Percentiles rank a stretch among this genome's conserved stretches.
Conservation (phyloP, 805 yeast species). For the Komagataella kurtzmanii region DNA sequence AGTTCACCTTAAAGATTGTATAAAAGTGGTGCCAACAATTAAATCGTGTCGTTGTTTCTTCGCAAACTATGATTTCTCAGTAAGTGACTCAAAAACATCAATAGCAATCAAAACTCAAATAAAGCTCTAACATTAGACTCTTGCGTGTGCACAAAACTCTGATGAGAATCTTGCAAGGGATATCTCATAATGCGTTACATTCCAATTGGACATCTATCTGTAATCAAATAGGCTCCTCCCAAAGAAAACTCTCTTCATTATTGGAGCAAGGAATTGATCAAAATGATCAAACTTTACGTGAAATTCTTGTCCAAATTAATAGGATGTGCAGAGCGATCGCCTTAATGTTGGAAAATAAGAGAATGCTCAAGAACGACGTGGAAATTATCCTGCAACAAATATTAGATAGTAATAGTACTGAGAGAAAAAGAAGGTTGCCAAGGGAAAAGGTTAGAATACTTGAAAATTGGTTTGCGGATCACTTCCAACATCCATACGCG, state of each 20-base stretch:
- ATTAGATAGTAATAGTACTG: not conserved
- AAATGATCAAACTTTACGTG: not conserved
- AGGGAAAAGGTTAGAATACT: not conserved
- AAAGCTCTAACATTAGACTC: not conserved
- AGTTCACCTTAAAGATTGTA: not conserved
- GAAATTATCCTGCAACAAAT: not conserved
- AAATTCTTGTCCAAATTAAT: not conserved
- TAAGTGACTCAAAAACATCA: not conserved
- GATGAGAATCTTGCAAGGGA: not conserved
- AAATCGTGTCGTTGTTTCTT: not conserved
- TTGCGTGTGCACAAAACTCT: not conserved
- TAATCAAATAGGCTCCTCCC: not conserved
- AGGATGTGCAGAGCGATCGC: not conserved
- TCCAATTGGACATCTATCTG: not conserved
- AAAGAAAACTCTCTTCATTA: not conserved
- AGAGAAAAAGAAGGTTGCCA: not conserved
- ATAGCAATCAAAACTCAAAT: not conserved
- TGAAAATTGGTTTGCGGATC: not conserved
- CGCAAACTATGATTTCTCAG: not conserved
- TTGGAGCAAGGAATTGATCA: not conserved
- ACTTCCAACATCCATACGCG: slow-evolving; percentile 7
- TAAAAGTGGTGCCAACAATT: not conserved
- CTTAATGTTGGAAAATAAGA: not conserved
- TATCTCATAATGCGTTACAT: not conserved
- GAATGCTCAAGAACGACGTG: not conserved